Percentiles rank a stretch among this genome's conserved stretches.
These are phyloP conservation scores for Colletotrichum sp. DNA, from an alignment of 2,329 filamentous ascomycete species.

Conservation along the genomic window DNA sequence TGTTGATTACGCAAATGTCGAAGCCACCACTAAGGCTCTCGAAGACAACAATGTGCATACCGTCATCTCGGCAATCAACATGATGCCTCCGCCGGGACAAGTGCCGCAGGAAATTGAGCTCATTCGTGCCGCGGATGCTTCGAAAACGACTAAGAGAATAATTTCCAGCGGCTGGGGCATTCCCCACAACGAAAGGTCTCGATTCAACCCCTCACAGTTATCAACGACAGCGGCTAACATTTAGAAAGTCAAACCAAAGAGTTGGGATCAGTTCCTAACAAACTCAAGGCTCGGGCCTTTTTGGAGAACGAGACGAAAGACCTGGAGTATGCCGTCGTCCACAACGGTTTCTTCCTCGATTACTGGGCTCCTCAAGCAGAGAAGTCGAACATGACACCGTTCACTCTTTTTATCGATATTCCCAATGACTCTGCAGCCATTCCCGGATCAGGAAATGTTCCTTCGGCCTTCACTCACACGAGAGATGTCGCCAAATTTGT, in stretches of 20 bases:
- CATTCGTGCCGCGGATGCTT: conserved; percentile 46
- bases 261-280: not conserved
- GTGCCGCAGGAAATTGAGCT: conserved; percentile 42
- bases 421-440: conserved; percentile 48
- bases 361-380: conserved; percentile 45
- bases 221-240: not conserved
- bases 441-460: conserved; percentile 51
- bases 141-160: conserved; percentile 41
- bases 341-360: conserved; percentile 51
- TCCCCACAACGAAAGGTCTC: conserved; percentile 34
- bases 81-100: conserved; percentile 30
- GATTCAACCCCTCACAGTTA: not conserved
- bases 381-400: conserved; percentile 41
- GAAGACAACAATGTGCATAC: conserved; percentile 45
- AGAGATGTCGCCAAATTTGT: conserved; percentile 54
- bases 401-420: conserved; percentile 49
- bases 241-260: not conserved
- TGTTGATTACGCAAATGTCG: conserved; percentile 32
- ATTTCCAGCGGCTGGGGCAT: conserved; percentile 48
- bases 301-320: conserved; percentile 30
- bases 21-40: conserved; percentile 26
- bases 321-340: conserved; percentile 42
- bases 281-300: conserved; percentile 19
- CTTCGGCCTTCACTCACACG: conserved; percentile 52
- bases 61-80: conserved; percentile 46